A percentile compares a stretch with the other conserved stretches of the same genome.
Conservation (phyloP, 1,139 yeast species). For the Lodderomyces pseudojiufengensis region DNA sequence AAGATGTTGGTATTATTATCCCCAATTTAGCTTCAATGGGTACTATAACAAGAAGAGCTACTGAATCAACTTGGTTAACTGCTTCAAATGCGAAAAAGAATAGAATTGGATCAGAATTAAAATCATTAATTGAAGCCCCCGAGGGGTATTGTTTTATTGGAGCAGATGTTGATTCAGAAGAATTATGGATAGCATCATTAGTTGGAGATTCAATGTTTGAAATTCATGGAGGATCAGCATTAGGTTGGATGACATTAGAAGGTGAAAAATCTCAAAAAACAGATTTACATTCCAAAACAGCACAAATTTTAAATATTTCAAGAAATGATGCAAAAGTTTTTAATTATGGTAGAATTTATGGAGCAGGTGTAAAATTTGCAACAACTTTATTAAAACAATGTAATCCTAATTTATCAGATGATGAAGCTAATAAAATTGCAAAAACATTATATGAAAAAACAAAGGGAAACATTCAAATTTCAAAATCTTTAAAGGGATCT, state of each 20-base stretch:
- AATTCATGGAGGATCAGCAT: conserved; percentile 91
- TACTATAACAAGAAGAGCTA: conserved; percentile 92
- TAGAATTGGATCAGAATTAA: conserved; percentile 89
- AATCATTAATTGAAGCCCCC: conserved; percentile 84
- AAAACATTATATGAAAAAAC: conserved; percentile 70
- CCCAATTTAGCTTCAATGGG: conserved; percentile 93
- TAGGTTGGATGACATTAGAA: conserved; percentile 99
- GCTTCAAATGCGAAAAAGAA: conserved; percentile 89
- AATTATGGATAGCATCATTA: conserved; percentile 94
- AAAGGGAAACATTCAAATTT: conserved; percentile 57
- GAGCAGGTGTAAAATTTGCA: conserved; percentile 94
- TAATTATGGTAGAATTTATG: conserved; percentile 95
- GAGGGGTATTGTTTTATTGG: conserved; percentile 90
- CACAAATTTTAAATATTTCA: conserved; percentile 80
- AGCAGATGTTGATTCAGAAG: conserved; percentile 98
- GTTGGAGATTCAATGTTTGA: conserved; percentile 89
- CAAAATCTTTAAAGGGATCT: conserved; percentile 20
- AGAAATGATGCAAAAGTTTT: conserved; percentile 92
- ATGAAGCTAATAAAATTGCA: conserved; percentile 68
- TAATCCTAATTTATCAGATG: conserved; percentile 65
- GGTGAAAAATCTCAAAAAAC: conserved; percentile 90
- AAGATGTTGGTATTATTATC: conserved; percentile 64
- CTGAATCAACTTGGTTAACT: conserved; percentile 96
- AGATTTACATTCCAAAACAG: conserved; percentile 93
- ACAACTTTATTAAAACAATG: conserved; percentile 76